phyloP scores from a whole-genome alignment of 352 stramenopile genomes.

The Elongisporangium prolatum region DNA sequence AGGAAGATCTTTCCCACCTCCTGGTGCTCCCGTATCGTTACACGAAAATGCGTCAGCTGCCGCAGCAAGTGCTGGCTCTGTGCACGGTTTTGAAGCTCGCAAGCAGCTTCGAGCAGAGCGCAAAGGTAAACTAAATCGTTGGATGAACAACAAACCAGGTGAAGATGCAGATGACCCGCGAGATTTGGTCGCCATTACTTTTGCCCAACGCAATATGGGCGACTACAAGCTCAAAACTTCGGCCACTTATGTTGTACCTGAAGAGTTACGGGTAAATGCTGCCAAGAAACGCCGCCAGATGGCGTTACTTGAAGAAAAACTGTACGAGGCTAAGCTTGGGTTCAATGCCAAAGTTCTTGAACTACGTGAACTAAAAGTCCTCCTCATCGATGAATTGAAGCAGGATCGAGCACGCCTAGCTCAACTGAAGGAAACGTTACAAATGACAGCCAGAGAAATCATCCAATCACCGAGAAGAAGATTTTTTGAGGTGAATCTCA shows the following conservation, averaged over 20 bases:
- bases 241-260: constrained; percentile 84
- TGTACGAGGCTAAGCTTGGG: constrained; percentile 72
- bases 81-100: constrained; percentile 78
- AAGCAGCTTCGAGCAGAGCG: constrained; percentile 72
- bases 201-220: constrained; percentile 85
- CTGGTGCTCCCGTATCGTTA: constrained; percentile 13
- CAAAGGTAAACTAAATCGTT: constrained; percentile 54
- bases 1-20: constrained; percentile 2
- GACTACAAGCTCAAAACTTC: constrained; percentile 92
- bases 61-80: constrained; percentile 14
- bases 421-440: constrained; percentile 41
- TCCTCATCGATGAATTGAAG: constrained; percentile 70
- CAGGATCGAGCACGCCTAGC: constrained; percentile 48
- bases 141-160: constrained; percentile 70
- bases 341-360: constrained; percentile 92
- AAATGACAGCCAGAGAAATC: neutral
- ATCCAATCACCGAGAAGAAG: neutral
- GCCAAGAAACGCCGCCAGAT: constrained; percentile 88
- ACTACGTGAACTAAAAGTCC: constrained; percentile 85
- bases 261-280: constrained; percentile 87
- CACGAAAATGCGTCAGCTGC: constrained; percentile 1
- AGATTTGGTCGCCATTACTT: constrained; percentile 88
- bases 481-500: constrained; percentile 45
- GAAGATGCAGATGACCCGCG: constrained; percentile 88
- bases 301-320: constrained; percentile 71